Evolutionary conservation across 495 filamentous ascomycete genomes (phyloP), one percentile per base, ranked within the genome.

Genomic region (Neurospora africana): DNA sequence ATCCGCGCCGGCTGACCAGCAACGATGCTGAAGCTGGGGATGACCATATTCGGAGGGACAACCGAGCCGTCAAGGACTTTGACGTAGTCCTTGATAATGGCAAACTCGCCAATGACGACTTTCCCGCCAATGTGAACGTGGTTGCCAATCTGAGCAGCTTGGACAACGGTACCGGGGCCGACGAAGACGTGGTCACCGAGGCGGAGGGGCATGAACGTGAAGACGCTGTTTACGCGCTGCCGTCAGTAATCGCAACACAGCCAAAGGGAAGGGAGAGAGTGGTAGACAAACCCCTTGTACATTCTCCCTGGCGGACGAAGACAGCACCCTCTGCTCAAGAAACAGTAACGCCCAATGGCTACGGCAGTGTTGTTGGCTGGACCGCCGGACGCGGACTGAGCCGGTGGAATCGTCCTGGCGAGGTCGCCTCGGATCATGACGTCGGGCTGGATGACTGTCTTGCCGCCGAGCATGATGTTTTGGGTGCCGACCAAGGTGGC

Each of bases 391-490:
- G 86, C 78, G 2, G 84, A 68, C 19, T 81, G 80, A 1, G 80
- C 72, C 2, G 53, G 27, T 30, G 53, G 53, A 33, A 80, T 70
- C 1, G 87, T 85, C 10, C 92, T 88, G 39, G 91, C 87, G 21
- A 97, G 90, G 77, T 99, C 96, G 53, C 95, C 95, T 61, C 95
- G 91, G 78, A 99, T 94, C 77, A 93, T 91, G 74, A 91, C 94
- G 77, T 96, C 92, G 71, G 93, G 90, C 82, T 93, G 90, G 78
- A 99, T 96, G 75, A 98, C 92, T 11, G 93, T 95, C 82, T 95
- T 96, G 72, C 95, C 95, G 75, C 93, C 95, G 17, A 99, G 92
- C 82, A 97, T 97, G 80, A 99, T 97, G 83, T 98, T 95, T 72
- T 95, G 93, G 35, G 94, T 97, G 78, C 95, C 95, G 80, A 97